Percentiles rank a stretch among this genome's conserved stretches.
Conservation (phyloP, 768 basidiomycete species). For the Royoungia palumana region DNA sequence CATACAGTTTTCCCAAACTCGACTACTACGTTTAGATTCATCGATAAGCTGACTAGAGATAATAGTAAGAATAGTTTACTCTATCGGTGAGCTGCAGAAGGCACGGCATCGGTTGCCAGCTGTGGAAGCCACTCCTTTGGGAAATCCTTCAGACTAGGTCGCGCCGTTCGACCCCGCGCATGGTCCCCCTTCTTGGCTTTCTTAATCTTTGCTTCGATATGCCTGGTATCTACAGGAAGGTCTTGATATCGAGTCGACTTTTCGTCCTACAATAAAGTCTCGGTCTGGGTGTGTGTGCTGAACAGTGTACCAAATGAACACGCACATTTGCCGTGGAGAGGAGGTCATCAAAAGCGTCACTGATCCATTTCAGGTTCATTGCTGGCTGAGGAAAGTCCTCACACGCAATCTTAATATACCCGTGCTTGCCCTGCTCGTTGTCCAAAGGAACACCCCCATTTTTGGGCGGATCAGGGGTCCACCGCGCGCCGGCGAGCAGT, state of each 20-base stretch:
- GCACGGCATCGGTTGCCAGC: slow-evolving; percentile 1
- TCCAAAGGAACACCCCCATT: slow-evolving; percentile 56
- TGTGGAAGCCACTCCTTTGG: slow-evolving; percentile 79
- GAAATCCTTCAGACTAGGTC: slow-evolving; percentile 75
- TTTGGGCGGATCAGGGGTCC: slow-evolving; percentile 70
- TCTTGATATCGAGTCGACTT: slow-evolving; percentile 46
- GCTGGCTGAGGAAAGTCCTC: slow-evolving; percentile 79
- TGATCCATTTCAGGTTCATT: slow-evolving; percentile 95
- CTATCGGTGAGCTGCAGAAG: slow-evolving; percentile 12
- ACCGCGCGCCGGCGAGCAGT: slow-evolving; percentile 84
- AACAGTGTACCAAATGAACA: slow-evolving; percentile 16
- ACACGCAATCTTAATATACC: slow-evolving; percentile 87
- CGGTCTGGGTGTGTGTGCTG: slow-evolving; percentile 10
- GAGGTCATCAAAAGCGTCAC: slow-evolving; percentile 77
- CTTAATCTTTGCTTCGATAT: slow-evolving; percentile 65
- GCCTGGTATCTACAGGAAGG: slow-evolving; percentile 81
- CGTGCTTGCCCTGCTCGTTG: slow-evolving; percentile 52
- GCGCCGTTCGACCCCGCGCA: slow-evolving; percentile 49
- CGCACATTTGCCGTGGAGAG: slow-evolving; percentile 83
- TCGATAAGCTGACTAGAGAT: slow-evolving; percentile 1
- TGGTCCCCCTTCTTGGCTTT: slow-evolving; percentile 77
- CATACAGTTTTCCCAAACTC: neutral
- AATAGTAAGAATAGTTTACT: slow-evolving; percentile 2
- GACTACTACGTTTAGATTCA: too few relatives aligned
- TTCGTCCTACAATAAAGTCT: slow-evolving; percentile 22